A percentile compares a stretch with the other conserved stretches of the same genome.
Conservation (phyloP, 495 filamentous ascomycete species). For the Aspergillus saccharolyticus region DNA sequence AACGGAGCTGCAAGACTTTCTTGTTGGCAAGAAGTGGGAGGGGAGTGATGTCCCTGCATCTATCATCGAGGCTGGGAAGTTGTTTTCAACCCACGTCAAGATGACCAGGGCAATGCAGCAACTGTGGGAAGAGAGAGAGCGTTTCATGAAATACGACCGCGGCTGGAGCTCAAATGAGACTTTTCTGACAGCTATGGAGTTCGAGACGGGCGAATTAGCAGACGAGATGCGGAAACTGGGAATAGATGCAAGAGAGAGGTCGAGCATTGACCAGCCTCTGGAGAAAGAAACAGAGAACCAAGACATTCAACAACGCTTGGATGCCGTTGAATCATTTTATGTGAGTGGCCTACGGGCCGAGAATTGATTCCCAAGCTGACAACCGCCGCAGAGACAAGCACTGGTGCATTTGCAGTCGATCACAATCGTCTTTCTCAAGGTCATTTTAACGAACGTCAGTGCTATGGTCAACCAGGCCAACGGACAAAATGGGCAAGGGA, state of each 20-base stretch:
- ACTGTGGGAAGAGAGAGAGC: constrained; percentile 89
- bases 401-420: constrained; percentile 86
- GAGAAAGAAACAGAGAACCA: constrained; percentile 55
- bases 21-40: constrained; percentile 80
- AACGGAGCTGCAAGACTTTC: constrained; percentile 65
- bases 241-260: constrained; percentile 20
- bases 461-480: constrained; percentile 50
- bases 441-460: constrained; percentile 77
- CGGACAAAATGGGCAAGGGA: constrained; percentile 37
- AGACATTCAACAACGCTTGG: constrained; percentile 59
- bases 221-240: constrained; percentile 25
- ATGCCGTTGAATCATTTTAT: constrained; percentile 77
- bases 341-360: constrained; percentile 46
- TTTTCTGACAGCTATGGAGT: constrained; percentile 44
- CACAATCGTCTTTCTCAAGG: constrained; percentile 88
- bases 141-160: constrained; percentile 83
- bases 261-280: constrained; percentile 24
- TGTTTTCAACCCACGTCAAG: constrained; percentile 83
- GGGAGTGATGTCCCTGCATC: constrained; percentile 87
- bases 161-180: constrained; percentile 69
- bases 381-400: constrained; percentile 53
- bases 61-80: constrained; percentile 89
- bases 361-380: constrained; percentile 19
- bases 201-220: constrained; percentile 13
- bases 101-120: constrained; percentile 89